Base-by-base conservation (phyloP, 192 early-diverging fungal genomes). In the Umbelopsis sp. region DNA sequence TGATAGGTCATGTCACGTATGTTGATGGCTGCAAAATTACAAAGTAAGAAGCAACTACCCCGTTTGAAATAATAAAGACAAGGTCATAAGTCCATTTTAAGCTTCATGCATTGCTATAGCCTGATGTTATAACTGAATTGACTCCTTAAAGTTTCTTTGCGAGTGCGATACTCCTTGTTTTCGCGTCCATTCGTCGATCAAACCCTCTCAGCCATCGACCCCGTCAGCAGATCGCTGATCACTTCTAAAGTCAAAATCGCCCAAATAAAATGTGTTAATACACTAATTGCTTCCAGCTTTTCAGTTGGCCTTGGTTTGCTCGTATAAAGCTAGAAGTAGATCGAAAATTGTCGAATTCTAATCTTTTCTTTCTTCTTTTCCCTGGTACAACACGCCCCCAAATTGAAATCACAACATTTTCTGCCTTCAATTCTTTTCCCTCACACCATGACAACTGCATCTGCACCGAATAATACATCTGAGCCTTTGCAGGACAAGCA, bases 181-280 rank as follows among this genome's bases (percentile, higher is more conserved):
- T 61, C 10, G 55, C 27, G 30, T 61, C 27, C 55, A 61, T 61
- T 61, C 55, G 55, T 61, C 55, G 55, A 61, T 61, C 55, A 61
- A 61, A 61, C 25, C 55, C 55, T 61, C 55, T 61, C 55, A n/a
- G 25, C 55, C 25, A 61, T 61, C 55, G 30, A 61, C 55, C 55
- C 55, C 55, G 55, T 61, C 55, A 61, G 51, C 55, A 35, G 55
- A 25, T n/a, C 18, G 55, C 25, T 61, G 55, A 61, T 61, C 55
- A 61, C 55, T 61, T 35, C 55, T 61, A 61, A 35, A 61, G 55
- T 61, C 55, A 61, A 61, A 30, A 61, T 33, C 13, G 12, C 11
- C 7, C 27, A 25, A 61, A 61, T 61, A 61, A 61, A 33, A 61
- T 35, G 18, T 8, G 12, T 5, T 35, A 35, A 16, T 61, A 16